Evolutionary conservation across 139 green algal genomes (phyloP).

Genomic region (Bryopsis sp.): DNA sequence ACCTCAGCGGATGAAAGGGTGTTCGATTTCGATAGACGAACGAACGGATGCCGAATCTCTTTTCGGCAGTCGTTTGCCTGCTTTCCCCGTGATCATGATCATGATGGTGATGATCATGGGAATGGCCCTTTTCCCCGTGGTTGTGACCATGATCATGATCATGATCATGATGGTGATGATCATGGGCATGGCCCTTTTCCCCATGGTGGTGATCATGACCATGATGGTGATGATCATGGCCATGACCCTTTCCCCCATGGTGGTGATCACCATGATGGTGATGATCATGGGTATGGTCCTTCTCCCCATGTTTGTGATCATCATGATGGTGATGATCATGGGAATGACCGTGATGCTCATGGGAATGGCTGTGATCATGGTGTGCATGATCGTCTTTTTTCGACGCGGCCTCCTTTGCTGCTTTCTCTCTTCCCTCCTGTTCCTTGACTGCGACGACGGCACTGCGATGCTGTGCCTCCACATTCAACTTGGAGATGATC

Average conservation of each 20-base stretch:
- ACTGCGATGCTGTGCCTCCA: slow-evolving; percentile 78
- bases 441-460: slow-evolving; percentile 57
- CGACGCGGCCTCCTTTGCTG: background rate
- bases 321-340: slow-evolving; percentile 37
- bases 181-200: slow-evolving; percentile 18
- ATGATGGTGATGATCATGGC: slow-evolving; percentile 21
- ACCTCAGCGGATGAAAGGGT: slow-evolving; percentile 84
- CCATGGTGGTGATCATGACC: slow-evolving; percentile 26
- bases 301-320: slow-evolving; percentile 23
- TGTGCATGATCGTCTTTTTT: slow-evolving; percentile 25
- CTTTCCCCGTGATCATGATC: slow-evolving; percentile 24
- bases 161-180: slow-evolving; percentile 21
- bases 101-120: slow-evolving; percentile 21
- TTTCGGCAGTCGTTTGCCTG: slow-evolving; percentile 31
- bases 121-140: slow-evolving; percentile 12
- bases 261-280: slow-evolving; percentile 24
- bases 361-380: slow-evolving; percentile 20
- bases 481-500: slow-evolving; percentile 70
- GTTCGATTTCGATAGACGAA: slow-evolving; percentile 79
- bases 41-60: slow-evolving; percentile 74
- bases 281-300: slow-evolving; percentile 18
- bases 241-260: slow-evolving; percentile 13
- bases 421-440: background rate
- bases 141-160: slow-evolving; percentile 22
- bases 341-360: slow-evolving; percentile 21